Base-by-base conservation (phyloP, 345 rosid genomes). In the Eucalyptus dawsonii region DNA sequence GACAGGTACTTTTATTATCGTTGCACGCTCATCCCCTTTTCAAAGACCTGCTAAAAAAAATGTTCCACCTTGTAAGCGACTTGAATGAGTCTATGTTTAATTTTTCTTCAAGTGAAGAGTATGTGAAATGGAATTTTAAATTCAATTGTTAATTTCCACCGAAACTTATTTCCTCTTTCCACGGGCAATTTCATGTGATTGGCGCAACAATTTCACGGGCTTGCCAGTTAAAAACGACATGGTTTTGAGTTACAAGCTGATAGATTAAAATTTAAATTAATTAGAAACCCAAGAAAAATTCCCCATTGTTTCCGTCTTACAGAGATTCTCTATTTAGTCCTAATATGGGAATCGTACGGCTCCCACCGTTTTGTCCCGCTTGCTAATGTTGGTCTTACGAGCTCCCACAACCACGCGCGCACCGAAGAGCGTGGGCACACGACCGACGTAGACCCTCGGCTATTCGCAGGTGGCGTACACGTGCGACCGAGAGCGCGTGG, bases 371-470 rank as follows among this genome's bases (percentile, higher is more conserved):
- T 40, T 40, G 47, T 40, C 83, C 83, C 83, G 29, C 83, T 40
- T 76, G 0, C 47, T 76, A 44, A 40, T 76, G 85, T 76, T 22
- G 47, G 47, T 11, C 85, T 37, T 24, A 6, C 4, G 15, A 21
- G 47, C 83, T 6, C 5, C 47, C 27, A 37, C 27, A 1, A 6
- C 47, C 47, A 21, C 47, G 83, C 25, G 42, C 44, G 47, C 83
- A 21, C 45, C 29, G 1, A 2, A 6, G 47, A 21, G 47, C 47
- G 47, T 60, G 31, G 31, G 0, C 67, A 6, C 67, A 27, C 4
- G 42, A 7, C 24, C 22, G 4, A 60, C 15, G 37, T 4, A 0
- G 72, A 5, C 19, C 12, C 1, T 37, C 25, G 45, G 25, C 27
- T 3, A 0, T 17, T 37, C 27, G 15, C 83, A 8, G 14, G 83